phyloP scores from a whole-genome alignment of 148 eudicot genomes.

The Rhododendron mucronatum region DNA sequence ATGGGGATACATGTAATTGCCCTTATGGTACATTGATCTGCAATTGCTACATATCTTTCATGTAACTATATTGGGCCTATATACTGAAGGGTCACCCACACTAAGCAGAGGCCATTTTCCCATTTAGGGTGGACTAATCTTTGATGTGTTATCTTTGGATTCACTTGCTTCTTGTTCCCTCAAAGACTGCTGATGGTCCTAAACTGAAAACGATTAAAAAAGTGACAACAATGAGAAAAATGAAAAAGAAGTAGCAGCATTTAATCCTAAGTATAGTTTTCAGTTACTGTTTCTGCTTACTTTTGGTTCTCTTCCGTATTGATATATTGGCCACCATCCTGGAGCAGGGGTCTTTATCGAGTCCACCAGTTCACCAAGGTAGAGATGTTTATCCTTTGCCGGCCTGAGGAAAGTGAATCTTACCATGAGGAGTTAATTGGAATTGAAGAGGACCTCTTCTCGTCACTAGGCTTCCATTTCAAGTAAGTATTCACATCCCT shows the following conservation, averaged over 20 bases:
- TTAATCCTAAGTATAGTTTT: no score
- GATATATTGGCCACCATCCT: slow-evolving; percentile 21
- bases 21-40: not conserved
- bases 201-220: not conserved
- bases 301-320: not conserved
- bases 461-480: slow-evolving; percentile 77
- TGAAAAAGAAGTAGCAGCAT: not conserved
- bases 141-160: not conserved
- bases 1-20: not conserved
- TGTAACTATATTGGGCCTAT: not conserved
- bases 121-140: not conserved
- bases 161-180: not conserved
- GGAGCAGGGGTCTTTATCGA: slow-evolving; percentile 83
- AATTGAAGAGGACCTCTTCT: slow-evolving; percentile 83
- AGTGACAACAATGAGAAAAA: not conserved
- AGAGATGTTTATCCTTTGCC: slow-evolving; percentile 89
- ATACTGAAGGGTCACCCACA: not conserved
- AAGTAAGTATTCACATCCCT: slow-evolving; percentile 36
- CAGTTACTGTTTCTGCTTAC: not conserved
- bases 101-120: not conserved
- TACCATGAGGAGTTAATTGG: slow-evolving; percentile 77
- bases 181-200: not conserved
- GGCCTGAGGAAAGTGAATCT: slow-evolving; percentile 73
- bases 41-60: not conserved
- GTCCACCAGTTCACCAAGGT: slow-evolving; percentile 95